A percentile compares a stretch with the other conserved stretches of the same genome.
Conservation (phyloP, 2,329 filamentous ascomycete genomes). For the Colletotrichum liriopes region DNA sequence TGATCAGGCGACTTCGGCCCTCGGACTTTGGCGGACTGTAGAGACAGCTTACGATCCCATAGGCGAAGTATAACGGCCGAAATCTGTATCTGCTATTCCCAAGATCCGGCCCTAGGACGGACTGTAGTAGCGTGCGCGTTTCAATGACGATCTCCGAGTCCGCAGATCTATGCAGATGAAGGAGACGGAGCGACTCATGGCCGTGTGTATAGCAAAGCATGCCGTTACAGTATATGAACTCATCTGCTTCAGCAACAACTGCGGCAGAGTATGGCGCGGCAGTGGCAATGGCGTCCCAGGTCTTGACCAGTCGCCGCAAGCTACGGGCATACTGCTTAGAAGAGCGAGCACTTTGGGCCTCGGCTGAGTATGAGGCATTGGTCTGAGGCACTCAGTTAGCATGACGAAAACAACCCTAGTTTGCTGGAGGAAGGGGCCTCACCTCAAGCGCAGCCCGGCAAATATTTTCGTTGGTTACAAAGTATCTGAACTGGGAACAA, state of each 20-base stretch:
- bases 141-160: slow-evolving; percentile 68
- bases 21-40: slow-evolving; percentile 60
- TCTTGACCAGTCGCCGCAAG: slow-evolving; percentile 73
- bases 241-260: slow-evolving; percentile 71
- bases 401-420: neutral
- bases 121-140: slow-evolving; percentile 46
- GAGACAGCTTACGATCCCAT: slow-evolving; percentile 71
- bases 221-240: slow-evolving; percentile 75
- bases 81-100: slow-evolving; percentile 61
- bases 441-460: slow-evolving; percentile 74
- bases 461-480: slow-evolving; percentile 69
- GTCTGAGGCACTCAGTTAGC: slow-evolving; percentile 45
- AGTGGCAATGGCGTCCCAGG: slow-evolving; percentile 71
- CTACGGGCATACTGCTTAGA: slow-evolving; percentile 62
- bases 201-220: slow-evolving; percentile 75
- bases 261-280: slow-evolving; percentile 75
- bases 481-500: slow-evolving; percentile 65
- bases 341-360: slow-evolving; percentile 45
- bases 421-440: slow-evolving; percentile 44
- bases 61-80: slow-evolving; percentile 69
- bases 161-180: slow-evolving; percentile 69
- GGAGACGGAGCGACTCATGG: slow-evolving; percentile 65
- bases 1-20: slow-evolving; percentile 66
- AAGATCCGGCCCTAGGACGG: neutral
- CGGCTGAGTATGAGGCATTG: slow-evolving; percentile 45